Base-by-base conservation (phyloP, 768 basidiomycete genomes). In the Leccinum subtestaceum region DNA sequence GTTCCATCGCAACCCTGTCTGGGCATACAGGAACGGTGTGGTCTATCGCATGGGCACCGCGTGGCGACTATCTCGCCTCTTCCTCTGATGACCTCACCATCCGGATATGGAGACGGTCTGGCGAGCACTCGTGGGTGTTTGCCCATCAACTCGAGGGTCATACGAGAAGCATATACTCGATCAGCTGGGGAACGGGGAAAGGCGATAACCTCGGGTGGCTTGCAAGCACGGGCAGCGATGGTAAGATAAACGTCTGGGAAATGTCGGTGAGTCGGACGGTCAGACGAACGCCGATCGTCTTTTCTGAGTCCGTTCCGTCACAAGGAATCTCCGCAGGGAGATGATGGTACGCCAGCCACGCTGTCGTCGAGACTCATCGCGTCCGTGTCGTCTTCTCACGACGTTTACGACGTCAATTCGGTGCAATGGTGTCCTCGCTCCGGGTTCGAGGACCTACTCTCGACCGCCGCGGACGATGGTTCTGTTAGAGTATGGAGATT, bases 21-120 rank as follows among this genome's bases (percentile, higher is more conserved):
- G 92, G 91, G 9, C 94, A 97, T 67, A 66, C 77, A 0, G 92
- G 89, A 12, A 99, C 97, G 0, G 95, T 99, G 13, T 99, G 97
- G 97, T 82, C 87, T 1, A 68, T 98, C 36, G 83, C 90, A 4
- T 99, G 88, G 80, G 78, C 87, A 5, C 91, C 93, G 0, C 79
- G 80, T 49, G 91, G 91, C 2, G 77, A 78, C 55, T 96, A 88
- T 69, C 82, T 99, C 31, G 95, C 93, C 0, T 92, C 89, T 19
- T 88, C 86, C 1, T 94, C 93, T 3, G 96, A 97, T 65, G 89
- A 92, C 68, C 81, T 81, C 53, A 91, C 89, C 2, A 83, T 98
- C 48, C 81, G 89, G 49, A 84, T 98, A 52, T 98, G 95, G 95
- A 82, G 84, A 65, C 82, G 91, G 8, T 69, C 82, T 5, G 78